phyloP scores from a whole-genome alignment of 306 rosid species.

The Spatholobus suberectus region DNA sequence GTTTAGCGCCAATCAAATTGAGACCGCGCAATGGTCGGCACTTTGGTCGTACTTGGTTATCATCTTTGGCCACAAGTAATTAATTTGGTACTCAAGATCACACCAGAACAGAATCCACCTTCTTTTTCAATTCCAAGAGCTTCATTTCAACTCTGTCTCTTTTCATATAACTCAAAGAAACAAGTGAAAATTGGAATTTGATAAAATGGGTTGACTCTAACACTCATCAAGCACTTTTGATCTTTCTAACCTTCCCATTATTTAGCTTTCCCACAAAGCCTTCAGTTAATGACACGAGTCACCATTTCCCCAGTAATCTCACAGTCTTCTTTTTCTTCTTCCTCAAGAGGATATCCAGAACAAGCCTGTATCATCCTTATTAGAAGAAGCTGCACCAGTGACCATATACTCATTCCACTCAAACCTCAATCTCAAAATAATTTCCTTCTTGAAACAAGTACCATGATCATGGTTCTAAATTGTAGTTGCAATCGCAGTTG shows the following conservation, averaged over 20 bases:
- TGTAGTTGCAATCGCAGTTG: too few relatives aligned
- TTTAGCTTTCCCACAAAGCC: slow-evolving; percentile 65
- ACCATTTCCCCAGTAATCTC: slow-evolving; percentile 71
- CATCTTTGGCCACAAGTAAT: too few relatives aligned
- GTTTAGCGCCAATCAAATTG: too few relatives aligned
- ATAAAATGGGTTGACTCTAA: slow-evolving; percentile 58
- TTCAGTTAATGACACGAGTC: slow-evolving; percentile 64
- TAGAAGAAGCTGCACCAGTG: slow-evolving; percentile 45
- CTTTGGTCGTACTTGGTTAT: too few relatives aligned
- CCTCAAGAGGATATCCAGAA: slow-evolving; percentile 64
- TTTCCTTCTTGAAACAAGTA: too few relatives aligned
- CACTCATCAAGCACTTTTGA: slow-evolving; percentile 73
- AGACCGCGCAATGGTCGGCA: too few relatives aligned
- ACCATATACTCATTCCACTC: slow-evolving; percentile 89
- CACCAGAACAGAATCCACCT: too few relatives aligned
- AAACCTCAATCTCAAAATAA: slow-evolving; percentile 89
- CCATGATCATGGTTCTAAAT: too few relatives aligned
- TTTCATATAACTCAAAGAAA: slow-evolving; percentile 64
- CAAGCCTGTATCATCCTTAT: slow-evolving; percentile 67
- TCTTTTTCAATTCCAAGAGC: slow-evolving; percentile 61
- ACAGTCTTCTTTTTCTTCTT: slow-evolving; percentile 73
- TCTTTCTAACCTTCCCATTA: slow-evolving; percentile 62
- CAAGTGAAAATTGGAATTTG: slow-evolving; percentile 57
- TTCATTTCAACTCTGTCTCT: slow-evolving; percentile 67
- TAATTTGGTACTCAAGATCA: too few relatives aligned